Base-by-base conservation (phyloP, 2,329 filamentous ascomycete genomes). In the Hypoxylon sp. region DNA sequence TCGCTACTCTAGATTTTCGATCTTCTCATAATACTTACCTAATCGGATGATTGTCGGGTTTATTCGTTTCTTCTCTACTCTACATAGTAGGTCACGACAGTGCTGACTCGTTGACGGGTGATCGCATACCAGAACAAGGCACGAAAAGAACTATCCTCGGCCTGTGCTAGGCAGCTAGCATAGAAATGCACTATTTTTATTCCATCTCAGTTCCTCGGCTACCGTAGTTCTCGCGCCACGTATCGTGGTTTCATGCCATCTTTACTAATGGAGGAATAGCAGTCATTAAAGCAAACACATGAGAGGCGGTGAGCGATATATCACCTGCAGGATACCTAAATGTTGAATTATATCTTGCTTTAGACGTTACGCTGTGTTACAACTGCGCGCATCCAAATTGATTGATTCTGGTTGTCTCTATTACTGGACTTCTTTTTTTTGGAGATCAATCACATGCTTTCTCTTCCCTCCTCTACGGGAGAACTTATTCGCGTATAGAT, bases 291-390 rank as follows among this genome's bases (percentile, higher is more conserved):
- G 54, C 29, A 45, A 47, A 47, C 45, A 54, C 48, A 55, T 43
- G 55, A 59, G 60, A 47, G 61, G 64, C 64, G 64, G 64, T 66
- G 64, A 65, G 60, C 59, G 58, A 62, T 57, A 51, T 60, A 61
- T 62, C 50, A 35, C 51, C 48, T 55, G 52, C 59, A 61, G 49
- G 30, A 35, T 27, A 46, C 42, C 51, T 27, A 45, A 51, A 47
- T 43, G 57, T 53, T 55, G 49, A 46, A 59, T 53, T 55, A 27
- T 51, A 51, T 27, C 40, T 57, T 40, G 50, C 54, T 40, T 52
- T 41, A 31, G 37, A 20, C 34, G 35, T 36, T n/a, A n/a, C n/a
- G n/a, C 41, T 53, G 31, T 12, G 50, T 41, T 40, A 36, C 31
- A 48, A 35, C 37, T n/a, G n/a, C n/a, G n/a, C n/a, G n/a, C n/a